Conservation (phyloP, 306 rosid genomes). For the Gleditsia sinensis region DNA sequence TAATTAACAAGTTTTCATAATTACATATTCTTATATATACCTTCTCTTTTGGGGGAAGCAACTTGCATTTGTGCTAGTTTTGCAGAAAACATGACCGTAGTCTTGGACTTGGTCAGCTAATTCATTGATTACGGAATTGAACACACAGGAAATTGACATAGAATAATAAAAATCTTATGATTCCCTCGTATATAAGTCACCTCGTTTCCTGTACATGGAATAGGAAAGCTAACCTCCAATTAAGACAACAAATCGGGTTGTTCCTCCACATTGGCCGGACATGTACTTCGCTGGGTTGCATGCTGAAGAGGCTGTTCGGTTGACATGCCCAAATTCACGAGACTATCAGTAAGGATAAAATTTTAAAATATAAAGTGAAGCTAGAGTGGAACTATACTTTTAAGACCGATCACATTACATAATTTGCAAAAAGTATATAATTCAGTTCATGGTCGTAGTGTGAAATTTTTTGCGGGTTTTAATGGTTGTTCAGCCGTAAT, state of each 20-base stretch:
- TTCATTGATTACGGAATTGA: too few species aligned
- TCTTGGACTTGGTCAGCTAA: too few species aligned
- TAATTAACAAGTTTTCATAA: not conserved
- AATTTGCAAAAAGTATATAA: not conserved
- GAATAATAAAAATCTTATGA: too few species aligned
- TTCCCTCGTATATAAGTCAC: not conserved
- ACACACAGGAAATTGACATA: too few species aligned
- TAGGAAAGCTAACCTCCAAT: conserved; percentile 64
- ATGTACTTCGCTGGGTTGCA: conserved; percentile 67
- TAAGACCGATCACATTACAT: conserved; percentile 7
- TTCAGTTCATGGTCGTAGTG: not conserved
- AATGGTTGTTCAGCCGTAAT: not conserved
- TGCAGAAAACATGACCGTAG: not conserved
- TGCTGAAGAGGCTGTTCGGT: conserved; percentile 46
- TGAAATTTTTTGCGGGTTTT: not conserved
- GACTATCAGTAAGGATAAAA: not conserved
- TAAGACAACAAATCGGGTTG: conserved; percentile 56
- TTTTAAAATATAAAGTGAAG: not conserved
- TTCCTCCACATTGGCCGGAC: conserved; percentile 74
- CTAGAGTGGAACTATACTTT: not conserved
- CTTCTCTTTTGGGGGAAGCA: not conserved
- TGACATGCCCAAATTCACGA: conserved; percentile 36
- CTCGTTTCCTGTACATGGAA: not conserved
- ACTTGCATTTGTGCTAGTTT: not conserved
- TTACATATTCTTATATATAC: not conserved